Evolutionary conservation across 345 rosid species (phyloP), one percentile per base, ranked within the genome.

Genomic region (Bruguiera sexangula): DNA sequence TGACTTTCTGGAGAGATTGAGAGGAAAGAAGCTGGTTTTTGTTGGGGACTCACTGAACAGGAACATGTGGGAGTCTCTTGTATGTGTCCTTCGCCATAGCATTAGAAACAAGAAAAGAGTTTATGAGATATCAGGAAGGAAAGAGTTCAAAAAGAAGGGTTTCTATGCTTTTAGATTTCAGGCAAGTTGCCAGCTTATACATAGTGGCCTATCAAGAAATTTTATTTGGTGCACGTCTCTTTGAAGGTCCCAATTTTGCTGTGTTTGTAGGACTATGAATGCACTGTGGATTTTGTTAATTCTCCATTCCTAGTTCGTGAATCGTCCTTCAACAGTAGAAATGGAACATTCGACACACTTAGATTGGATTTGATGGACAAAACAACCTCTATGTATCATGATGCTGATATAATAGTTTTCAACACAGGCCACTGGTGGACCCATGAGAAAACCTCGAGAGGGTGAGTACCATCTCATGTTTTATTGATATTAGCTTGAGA

Each of bases 361-460:
- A 82, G 97, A 76, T 79, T 94, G 83, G 98, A 94, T 74, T 46
- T 91, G 84, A 91, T 94, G 93, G 96, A 87, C 73, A 70, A 63
- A 66, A 78, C 95, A 1, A 87, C 93, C 9, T 77, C 84, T 4
- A 89, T 75, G 89, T 94, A 89, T 69, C 79, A 68, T 22, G 95
- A 89, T 69, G 91, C 98, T 27, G 96, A 94, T 68, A 75, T 91
- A 61, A 74, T 94, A 31, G 75, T 91, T 66, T 94, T 91, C 81
- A 94, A 91, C 71, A 88, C 97, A 0, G 98, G 98, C 62, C 98
- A 91, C 72, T 88, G 98, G 97, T 91, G 98, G 98, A 94, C 97
- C 22, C 97, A 94, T 43, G 98, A 91, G 71, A 94, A 94, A 85
- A 94, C 97, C 37, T 88, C 95, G 34, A 85, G 73, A 80, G 96